Percentiles rank a stretch among this genome's conserved stretches.
Conservation (phyloP, 495 filamentous ascomycete genomes). For the Aspergillus avenaceus region DNA sequence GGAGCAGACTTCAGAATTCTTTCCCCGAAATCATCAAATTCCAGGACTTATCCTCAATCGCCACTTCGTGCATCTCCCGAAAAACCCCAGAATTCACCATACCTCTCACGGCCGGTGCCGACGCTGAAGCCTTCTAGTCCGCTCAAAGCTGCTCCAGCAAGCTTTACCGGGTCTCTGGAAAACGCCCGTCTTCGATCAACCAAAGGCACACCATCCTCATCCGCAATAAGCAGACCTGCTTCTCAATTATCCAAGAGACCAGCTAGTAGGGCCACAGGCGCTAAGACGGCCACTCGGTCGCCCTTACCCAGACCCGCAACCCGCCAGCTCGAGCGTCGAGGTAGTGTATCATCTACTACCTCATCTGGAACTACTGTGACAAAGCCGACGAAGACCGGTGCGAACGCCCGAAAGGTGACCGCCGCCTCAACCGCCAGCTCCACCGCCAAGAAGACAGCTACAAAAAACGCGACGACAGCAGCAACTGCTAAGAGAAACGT, state of each 20-base stretch:
- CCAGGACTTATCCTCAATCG: slow-evolving; percentile 60
- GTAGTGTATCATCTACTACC: slow-evolving; percentile 39
- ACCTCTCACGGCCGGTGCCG: slow-evolving; percentile 49
- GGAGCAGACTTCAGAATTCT: slow-evolving; percentile 56
- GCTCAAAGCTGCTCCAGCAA: slow-evolving; percentile 41
- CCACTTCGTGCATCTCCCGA: slow-evolving; percentile 45
- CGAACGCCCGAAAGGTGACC: slow-evolving; percentile 44
- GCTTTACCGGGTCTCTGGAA: slow-evolving; percentile 6
- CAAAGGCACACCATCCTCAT: slow-evolving; percentile 30
- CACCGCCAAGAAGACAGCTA: slow-evolving; percentile 39
- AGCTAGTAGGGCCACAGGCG: slow-evolving; percentile 24
- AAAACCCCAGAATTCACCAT: slow-evolving; percentile 42
- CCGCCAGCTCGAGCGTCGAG: slow-evolving; percentile 42
- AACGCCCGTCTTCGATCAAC: slow-evolving; percentile 26
- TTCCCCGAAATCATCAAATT: slow-evolving; percentile 79
- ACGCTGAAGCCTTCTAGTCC: slow-evolving; percentile 50
- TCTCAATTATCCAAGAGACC: slow-evolving; percentile 30
- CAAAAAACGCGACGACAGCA: slow-evolving; percentile 30
- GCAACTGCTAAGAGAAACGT: slow-evolving; percentile 33
- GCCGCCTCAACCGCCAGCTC: slow-evolving; percentile 39
- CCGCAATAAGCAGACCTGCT: slow-evolving; percentile 21
- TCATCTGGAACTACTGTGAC: slow-evolving; percentile 57
- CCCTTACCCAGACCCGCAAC: slow-evolving; percentile 37
- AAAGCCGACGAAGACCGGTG: slow-evolving; percentile 46
- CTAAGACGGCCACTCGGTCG: slow-evolving; percentile 26